Evolutionary conservation across 1,139 yeast genomes (phyloP).

Genomic region (Nakaseomyces nivariensis): DNA sequence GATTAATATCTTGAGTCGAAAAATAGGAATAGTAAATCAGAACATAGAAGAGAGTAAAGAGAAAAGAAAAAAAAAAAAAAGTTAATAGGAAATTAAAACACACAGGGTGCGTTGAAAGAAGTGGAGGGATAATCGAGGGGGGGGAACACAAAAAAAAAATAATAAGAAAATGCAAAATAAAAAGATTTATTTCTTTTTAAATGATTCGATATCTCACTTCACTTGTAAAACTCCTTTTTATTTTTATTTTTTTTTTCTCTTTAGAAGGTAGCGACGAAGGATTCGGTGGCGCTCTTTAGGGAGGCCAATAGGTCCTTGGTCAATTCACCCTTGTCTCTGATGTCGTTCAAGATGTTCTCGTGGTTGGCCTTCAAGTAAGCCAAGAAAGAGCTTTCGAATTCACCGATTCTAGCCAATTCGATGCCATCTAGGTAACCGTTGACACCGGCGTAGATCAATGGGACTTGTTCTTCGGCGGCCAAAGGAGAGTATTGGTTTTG

Average conservation of each 20-base stretch:
- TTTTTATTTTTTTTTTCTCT: neutral
- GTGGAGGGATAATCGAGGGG: no score
- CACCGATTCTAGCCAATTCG: conserved; percentile 78
- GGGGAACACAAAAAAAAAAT: neutral
- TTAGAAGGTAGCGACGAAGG: conserved; percentile 82
- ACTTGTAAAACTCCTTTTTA: neutral
- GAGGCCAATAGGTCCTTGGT: conserved; percentile 77
- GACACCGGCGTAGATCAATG: conserved; percentile 98
- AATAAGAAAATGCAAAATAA: neutral
- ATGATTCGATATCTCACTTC: neutral
- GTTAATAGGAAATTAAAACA: no score
- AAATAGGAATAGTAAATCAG: neutral
- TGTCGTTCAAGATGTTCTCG: conserved; percentile 70
- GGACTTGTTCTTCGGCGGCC: conserved; percentile 98
- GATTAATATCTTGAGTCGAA: neutral
- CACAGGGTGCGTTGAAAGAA: no score
- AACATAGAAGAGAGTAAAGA: neutral
- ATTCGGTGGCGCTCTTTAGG: conserved; percentile 84
- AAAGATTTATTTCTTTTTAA: neutral
- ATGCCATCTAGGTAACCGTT: conserved; percentile 94
- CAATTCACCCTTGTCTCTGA: conserved; percentile 84
- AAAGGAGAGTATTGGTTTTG: conserved; percentile 96
- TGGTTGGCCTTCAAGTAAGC: conserved; percentile 87
- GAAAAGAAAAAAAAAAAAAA: neutral
- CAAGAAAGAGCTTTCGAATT: conserved; percentile 88